Evolutionary conservation across 352 stramenopile genomes (phyloP).

Genomic region (Blastocystis sp.): DNA sequence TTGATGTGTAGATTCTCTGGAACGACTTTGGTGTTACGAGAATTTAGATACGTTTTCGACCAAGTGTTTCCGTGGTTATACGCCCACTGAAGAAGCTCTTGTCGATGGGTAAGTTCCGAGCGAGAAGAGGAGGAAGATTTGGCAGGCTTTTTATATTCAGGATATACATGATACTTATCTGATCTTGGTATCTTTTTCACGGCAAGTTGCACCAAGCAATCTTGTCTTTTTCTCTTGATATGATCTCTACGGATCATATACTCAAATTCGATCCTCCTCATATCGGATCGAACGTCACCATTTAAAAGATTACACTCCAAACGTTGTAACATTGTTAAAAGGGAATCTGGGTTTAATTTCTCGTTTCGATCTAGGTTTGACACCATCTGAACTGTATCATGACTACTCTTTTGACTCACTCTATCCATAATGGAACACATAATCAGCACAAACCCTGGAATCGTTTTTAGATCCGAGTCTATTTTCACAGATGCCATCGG

Average conservation of each 20-base stretch:
- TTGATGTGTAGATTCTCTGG: background rate
- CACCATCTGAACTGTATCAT: background rate
- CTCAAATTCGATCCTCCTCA: conserved; percentile 10
- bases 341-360: background rate
- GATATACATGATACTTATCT: background rate
- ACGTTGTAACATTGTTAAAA: background rate
- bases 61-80: background rate
- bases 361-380: background rate
- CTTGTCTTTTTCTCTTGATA: background rate
- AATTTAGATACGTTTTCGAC: background rate
- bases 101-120: background rate
- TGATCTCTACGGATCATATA: background rate
- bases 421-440: background rate
- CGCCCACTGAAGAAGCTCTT: conserved; percentile 13
- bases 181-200: background rate
- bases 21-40: background rate
- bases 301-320: conserved; percentile 10
- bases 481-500: background rate
- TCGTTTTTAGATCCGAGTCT: background rate
- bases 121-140: background rate
- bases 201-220: background rate
- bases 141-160: background rate
- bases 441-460: background rate
- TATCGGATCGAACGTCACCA: background rate
- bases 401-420: background rate